Conservation (phyloP, 495 filamentous ascomycete species). For the Beverwykella pulmonaria region DNA sequence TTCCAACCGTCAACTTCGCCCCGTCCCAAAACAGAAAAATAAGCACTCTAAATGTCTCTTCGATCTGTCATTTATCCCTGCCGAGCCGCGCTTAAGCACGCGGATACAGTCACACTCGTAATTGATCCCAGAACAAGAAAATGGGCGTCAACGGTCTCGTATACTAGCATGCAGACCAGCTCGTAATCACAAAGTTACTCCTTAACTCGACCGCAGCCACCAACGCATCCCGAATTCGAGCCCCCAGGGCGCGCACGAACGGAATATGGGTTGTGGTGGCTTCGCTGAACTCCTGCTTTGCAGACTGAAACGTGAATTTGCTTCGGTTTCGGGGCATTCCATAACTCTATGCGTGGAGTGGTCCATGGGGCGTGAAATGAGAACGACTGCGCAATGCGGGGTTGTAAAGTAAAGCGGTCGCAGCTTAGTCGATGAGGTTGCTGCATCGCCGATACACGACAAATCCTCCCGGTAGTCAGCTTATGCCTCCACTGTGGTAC, state of each 20-base stretch:
- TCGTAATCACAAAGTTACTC: too few relatives aligned
- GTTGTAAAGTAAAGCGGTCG: not conserved
- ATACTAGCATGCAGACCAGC: not conserved
- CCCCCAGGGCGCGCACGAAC: too few relatives aligned
- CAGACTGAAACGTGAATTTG: not conserved
- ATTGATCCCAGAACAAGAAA: not conserved
- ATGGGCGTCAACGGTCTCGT: not conserved
- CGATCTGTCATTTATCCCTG: not conserved
- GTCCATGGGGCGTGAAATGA: not conserved
- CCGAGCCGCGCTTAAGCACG: not conserved
- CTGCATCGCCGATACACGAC: too few relatives aligned
- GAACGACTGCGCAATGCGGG: not conserved
- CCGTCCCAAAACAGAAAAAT: not conserved
- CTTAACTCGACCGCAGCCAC: too few relatives aligned
- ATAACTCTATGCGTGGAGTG: not conserved
- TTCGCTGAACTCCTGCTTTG: not conserved
- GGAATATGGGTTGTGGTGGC: too few relatives aligned
- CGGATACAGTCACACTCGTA: not conserved
- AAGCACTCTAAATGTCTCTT: not conserved
- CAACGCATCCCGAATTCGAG: too few relatives aligned
- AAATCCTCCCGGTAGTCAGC: not conserved
- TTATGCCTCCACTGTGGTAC: not conserved
- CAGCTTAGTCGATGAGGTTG: too few relatives aligned
- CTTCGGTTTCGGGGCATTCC: not conserved
- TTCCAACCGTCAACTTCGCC: not conserved